phyloP scores from a whole-genome alignment of 2,329 filamentous ascomycete genomes.

The Delphinella strobiligena region DNA sequence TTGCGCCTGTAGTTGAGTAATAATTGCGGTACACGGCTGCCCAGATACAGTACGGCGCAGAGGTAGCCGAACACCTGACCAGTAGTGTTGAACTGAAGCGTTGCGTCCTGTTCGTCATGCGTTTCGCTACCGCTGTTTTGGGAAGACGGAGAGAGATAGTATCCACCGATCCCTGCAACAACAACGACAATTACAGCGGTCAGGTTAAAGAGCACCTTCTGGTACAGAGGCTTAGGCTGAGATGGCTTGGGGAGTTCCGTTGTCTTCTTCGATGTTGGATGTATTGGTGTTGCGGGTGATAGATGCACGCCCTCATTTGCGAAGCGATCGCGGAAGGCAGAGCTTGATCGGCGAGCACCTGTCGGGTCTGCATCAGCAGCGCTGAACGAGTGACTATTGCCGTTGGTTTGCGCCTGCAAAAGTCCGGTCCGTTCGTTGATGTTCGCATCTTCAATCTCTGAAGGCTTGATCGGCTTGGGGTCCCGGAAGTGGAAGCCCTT shows the following conservation, averaged over 20 bases:
- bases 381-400: slow-evolving; percentile 15
- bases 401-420: slow-evolving; percentile 20
- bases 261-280: slow-evolving; percentile 35
- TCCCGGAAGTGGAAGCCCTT: slow-evolving; percentile 76
- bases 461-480: slow-evolving; percentile 35
- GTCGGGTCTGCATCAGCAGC: slow-evolving; percentile 16
- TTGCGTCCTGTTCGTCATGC: slow-evolving; percentile 30
- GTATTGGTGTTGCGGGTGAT: slow-evolving; percentile 72
- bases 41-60: slow-evolving; percentile 80
- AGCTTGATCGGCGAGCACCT: slow-evolving; percentile 17
- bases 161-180: slow-evolving; percentile 70
- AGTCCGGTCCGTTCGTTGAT: slow-evolving; percentile 24
- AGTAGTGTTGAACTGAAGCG: slow-evolving; percentile 56
- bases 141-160: slow-evolving; percentile 56
- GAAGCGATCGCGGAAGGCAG: slow-evolving; percentile 35
- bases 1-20: slow-evolving; percentile 86
- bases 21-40: slow-evolving; percentile 78
- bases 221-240: slow-evolving; percentile 26
- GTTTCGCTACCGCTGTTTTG: slow-evolving; percentile 12
- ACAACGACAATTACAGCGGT: slow-evolving; percentile 71
- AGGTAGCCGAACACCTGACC: slow-evolving; percentile 92
- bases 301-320: slow-evolving; percentile 53
- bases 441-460: slow-evolving; percentile 13
- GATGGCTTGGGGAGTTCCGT: slow-evolving; percentile 14
- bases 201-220: slow-evolving; percentile 58